A percentile compares a stretch with the other conserved stretches of the same genome.
These are phyloP conservation scores for Zasmidium angulare DNA, from an alignment of 2,329 filamentous ascomycete genomes.

Conservation along the genomic window DNA sequence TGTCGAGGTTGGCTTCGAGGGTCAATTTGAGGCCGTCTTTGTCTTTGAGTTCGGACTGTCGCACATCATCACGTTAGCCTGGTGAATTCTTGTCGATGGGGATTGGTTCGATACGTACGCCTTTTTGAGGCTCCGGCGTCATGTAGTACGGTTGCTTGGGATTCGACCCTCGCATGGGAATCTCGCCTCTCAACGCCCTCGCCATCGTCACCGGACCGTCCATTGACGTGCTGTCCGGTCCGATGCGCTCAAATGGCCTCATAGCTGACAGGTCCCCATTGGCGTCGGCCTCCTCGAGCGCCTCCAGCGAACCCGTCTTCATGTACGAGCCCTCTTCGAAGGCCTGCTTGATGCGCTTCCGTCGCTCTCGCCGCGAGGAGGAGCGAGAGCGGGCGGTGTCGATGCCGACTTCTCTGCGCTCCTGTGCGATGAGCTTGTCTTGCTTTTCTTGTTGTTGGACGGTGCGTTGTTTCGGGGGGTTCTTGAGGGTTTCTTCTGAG, in stretches of 20 bases:
- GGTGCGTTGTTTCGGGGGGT: conserved; percentile 39
- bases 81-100: background rate
- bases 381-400: conserved; percentile 49
- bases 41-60: conserved; percentile 45
- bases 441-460: conserved; percentile 49
- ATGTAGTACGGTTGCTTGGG: conserved; percentile 50
- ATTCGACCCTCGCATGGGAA: conserved; percentile 53
- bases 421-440: conserved; percentile 37
- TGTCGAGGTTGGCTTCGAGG: conserved; percentile 75
- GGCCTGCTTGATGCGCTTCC: conserved; percentile 47
- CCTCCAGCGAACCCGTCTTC: conserved; percentile 50
- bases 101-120: conserved; percentile 20
- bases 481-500: conserved; percentile 25
- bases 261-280: conserved; percentile 49
- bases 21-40: conserved; percentile 69
- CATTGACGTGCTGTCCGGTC: conserved; percentile 57
- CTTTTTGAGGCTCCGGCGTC: conserved; percentile 24
- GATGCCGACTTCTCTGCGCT: conserved; percentile 31
- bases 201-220: conserved; percentile 57
- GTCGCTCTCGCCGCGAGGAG: conserved; percentile 47
- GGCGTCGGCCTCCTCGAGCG: conserved; percentile 53
- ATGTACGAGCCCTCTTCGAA: conserved; percentile 52
- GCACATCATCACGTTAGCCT: background rate
- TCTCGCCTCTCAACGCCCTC: conserved; percentile 55
- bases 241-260: conserved; percentile 56